Evolutionary conservation across 2,329 filamentous ascomycete species (phyloP).

Genomic region (Karstenula rhodostoma): DNA sequence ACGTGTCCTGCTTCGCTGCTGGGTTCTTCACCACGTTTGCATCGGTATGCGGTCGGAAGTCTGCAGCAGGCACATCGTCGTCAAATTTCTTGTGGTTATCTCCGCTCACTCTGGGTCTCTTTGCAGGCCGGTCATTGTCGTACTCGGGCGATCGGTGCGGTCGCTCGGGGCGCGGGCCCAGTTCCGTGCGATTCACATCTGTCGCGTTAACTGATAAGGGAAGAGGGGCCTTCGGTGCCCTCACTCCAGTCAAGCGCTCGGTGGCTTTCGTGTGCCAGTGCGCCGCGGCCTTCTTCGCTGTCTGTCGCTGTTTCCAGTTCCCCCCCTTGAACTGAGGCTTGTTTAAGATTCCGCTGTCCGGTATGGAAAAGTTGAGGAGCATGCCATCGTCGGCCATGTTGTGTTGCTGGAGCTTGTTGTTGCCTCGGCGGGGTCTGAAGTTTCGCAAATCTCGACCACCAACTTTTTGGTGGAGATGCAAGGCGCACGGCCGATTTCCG

Average conservation of each 20-base stretch:
- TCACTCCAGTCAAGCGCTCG: slow-evolving; percentile 41
- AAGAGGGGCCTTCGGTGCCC: slow-evolving; percentile 21
- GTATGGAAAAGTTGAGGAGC: slow-evolving; percentile 88
- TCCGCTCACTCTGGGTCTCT: slow-evolving; percentile 47
- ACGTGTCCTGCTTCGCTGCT: slow-evolving; percentile 44
- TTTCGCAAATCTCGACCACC: slow-evolving; percentile 13
- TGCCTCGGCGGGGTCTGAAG: slow-evolving; percentile 14
- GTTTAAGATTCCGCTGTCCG: slow-evolving; percentile 70
- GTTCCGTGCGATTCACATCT: slow-evolving; percentile 40
- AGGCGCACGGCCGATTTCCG: slow-evolving; percentile 16
- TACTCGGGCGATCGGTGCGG: slow-evolving; percentile 26
- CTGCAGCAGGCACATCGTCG: slow-evolving; percentile 26
- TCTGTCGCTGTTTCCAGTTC: slow-evolving; percentile 88
- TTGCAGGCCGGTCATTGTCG: slow-evolving; percentile 36
- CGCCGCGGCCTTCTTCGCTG: slow-evolving; percentile 74
- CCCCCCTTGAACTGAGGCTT: slow-evolving; percentile 80
- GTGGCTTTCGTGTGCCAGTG: slow-evolving; percentile 59
- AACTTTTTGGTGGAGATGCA: slow-evolving; percentile 31
- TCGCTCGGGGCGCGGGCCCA: slow-evolving; percentile 35
- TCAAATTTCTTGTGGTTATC: slow-evolving; percentile 46
- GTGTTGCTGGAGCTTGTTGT: slow-evolving; percentile 10
- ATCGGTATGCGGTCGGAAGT: slow-evolving; percentile 44
- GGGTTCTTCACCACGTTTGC: slow-evolving; percentile 36
- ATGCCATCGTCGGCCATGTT: slow-evolving; percentile 93
- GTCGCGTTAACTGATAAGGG: slow-evolving; percentile 27